Evolutionary conservation across 768 basidiomycete species (phyloP).

Genomic region (Boletus fagicola): DNA sequence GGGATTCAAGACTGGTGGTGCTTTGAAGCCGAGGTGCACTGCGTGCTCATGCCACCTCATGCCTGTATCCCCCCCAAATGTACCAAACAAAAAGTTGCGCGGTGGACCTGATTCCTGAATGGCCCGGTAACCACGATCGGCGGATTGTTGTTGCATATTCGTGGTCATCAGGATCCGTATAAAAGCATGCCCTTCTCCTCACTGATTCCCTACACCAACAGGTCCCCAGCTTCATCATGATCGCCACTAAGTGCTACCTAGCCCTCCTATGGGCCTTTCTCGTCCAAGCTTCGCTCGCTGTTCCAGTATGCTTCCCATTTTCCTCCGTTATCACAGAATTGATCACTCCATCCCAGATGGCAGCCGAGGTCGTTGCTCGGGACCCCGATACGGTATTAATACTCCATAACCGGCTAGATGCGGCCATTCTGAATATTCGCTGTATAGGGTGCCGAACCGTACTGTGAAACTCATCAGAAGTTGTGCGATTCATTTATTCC

Average conservation of each 20-base stretch:
- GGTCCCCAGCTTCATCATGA: constrained; percentile 16
- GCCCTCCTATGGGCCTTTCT: constrained; percentile 22
- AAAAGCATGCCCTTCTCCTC: constrained; percentile 18
- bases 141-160: background rate
- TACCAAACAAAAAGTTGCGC: too few species aligned
- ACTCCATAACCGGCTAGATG: background rate
- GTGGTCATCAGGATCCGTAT: constrained; percentile 1
- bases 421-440: background rate
- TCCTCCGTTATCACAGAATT: background rate
- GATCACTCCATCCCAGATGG: constrained; percentile 6
- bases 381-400: constrained; percentile 11
- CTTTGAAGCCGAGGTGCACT: too few species aligned
- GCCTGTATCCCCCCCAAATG: background rate
- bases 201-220: background rate
- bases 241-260: constrained; percentile 18
- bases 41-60: too few species aligned
- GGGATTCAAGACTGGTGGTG: too few species aligned
- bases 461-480: too few species aligned
- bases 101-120: constrained; percentile 18
- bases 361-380: constrained; percentile 4
- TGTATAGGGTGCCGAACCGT: too few species aligned
- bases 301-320: constrained; percentile 16
- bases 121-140: constrained; percentile 13
- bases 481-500: too few species aligned
- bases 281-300: constrained; percentile 19